Conservation (phyloP, 2,329 filamentous ascomycete genomes). For the Penicillium sp. region DNA sequence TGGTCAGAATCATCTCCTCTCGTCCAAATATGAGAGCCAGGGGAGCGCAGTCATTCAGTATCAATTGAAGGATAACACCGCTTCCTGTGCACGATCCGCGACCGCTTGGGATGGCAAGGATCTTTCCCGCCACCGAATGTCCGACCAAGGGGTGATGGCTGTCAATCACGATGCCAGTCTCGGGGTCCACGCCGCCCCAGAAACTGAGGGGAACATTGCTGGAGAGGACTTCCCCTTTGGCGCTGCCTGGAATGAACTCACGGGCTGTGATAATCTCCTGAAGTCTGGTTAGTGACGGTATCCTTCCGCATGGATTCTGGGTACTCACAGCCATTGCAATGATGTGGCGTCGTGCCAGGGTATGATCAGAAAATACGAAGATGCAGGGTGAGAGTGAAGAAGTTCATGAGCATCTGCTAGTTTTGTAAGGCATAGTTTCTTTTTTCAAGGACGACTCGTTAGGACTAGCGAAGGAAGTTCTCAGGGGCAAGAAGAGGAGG, state of each 20-base stretch:
- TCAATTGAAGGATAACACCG: constrained; percentile 49
- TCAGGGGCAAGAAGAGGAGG: background rate
- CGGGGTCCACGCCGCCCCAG: constrained; percentile 50
- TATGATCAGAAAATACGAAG: too few species aligned
- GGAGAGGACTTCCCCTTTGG: constrained; percentile 33
- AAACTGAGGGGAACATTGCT: constrained; percentile 46
- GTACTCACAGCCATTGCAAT: background rate
- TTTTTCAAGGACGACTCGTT: too few species aligned
- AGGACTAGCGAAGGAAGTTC: background rate
- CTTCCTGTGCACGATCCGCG: constrained; percentile 55
- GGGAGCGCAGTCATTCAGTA: constrained; percentile 47
- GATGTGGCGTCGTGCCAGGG: too few species aligned
- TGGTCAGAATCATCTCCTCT: constrained; percentile 50
- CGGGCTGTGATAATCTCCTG: background rate
- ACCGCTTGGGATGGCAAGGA: constrained; percentile 52
- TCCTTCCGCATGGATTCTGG: background rate
- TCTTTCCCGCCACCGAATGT: constrained; percentile 30
- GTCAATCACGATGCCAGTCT: constrained; percentile 50
- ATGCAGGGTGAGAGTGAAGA: too few species aligned
- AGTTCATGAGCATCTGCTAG: too few species aligned
- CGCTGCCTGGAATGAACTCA: constrained; percentile 2
- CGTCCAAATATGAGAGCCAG: constrained; percentile 48
- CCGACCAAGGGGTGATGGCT: constrained; percentile 49
- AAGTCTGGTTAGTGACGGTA: background rate
- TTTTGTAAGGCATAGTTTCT: too few species aligned